phyloP scores from a whole-genome alignment of 2,329 filamentous ascomycete species.

The Hypoxylon rubiginosum region DNA sequence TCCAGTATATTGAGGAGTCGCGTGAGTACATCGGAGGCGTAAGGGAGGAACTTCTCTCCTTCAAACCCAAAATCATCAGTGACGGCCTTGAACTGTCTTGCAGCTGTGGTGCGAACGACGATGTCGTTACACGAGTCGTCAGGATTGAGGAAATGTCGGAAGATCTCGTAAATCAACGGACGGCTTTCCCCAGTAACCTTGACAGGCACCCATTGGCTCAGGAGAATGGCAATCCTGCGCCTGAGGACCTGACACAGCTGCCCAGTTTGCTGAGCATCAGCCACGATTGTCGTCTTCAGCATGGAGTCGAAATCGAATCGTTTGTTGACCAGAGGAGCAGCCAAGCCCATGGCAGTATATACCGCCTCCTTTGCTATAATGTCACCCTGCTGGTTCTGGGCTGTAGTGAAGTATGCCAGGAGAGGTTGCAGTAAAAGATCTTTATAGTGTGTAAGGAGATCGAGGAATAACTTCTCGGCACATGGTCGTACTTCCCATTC shows the following conservation, averaged over 20 bases:
- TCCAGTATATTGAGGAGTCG: constrained; percentile 83
- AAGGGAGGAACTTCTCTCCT: constrained; percentile 80
- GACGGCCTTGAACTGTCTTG: constrained; percentile 83
- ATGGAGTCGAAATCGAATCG: constrained; percentile 88
- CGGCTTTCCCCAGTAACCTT: constrained; percentile 77
- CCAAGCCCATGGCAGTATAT: constrained; percentile 91
- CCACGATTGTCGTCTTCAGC: constrained; percentile 78
- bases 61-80: constrained; percentile 89
- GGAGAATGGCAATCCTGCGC: constrained; percentile 86
- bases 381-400: constrained; percentile 74
- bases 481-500: constrained; percentile 94
- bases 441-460: constrained; percentile 91
- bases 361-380: constrained; percentile 92
- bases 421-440: constrained; percentile 82
- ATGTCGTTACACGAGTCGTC: constrained; percentile 86
- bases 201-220: constrained; percentile 90
- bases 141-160: constrained; percentile 84
- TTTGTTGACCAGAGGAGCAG: constrained; percentile 80
- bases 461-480: constrained; percentile 92
- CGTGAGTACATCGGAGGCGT: constrained; percentile 78
- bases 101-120: constrained; percentile 92
- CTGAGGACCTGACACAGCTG: constrained; percentile 83
- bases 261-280: constrained; percentile 77
- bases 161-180: constrained; percentile 87
- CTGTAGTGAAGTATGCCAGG: constrained; percentile 83